Evolutionary conservation across 1,139 yeast species (phyloP).

Genomic region (Lodderomyces margitis): DNA sequence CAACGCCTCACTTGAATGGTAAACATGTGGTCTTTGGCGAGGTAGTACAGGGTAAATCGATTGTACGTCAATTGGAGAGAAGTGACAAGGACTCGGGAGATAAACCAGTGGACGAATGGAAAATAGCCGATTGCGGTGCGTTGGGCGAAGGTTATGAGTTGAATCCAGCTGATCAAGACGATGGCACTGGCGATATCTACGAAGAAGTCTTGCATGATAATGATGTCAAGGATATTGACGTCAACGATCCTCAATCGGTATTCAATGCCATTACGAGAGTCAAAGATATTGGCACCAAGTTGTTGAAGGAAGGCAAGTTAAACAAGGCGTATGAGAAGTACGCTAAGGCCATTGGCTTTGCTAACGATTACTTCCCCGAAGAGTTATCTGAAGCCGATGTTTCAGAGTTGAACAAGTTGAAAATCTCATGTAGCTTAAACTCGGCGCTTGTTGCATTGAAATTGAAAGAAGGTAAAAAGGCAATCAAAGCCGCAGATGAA

Average conservation of each 20-base stretch:
- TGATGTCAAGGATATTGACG: slow-evolving; percentile 50
- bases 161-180: slow-evolving; percentile 47
- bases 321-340: slow-evolving; percentile 65
- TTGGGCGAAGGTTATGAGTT: slow-evolving; percentile 59
- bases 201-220: slow-evolving; percentile 80
- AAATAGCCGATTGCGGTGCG: slow-evolving; percentile 78
- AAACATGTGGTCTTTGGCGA: slow-evolving; percentile 97
- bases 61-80: slow-evolving; percentile 76
- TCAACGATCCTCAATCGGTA: slow-evolving; percentile 59
- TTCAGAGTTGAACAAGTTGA: slow-evolving; percentile 49
- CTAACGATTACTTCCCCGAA: slow-evolving; percentile 73
- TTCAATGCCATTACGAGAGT: slow-evolving; percentile 63
- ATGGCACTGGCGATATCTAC: slow-evolving; percentile 82
- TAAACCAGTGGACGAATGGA: slow-evolving; percentile 62
- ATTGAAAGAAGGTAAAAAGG: slow-evolving; percentile 53
- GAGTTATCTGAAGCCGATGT: slow-evolving; percentile 58
- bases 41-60: slow-evolving; percentile 76
- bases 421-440: slow-evolving; percentile 65
- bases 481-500: slow-evolving; percentile 58
- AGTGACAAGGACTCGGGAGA: slow-evolving; percentile 62
- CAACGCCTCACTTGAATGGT: slow-evolving; percentile 84
- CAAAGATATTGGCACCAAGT: slow-evolving; percentile 75
- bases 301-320: slow-evolving; percentile 63
- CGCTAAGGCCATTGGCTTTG: slow-evolving; percentile 63
- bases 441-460: slow-evolving; percentile 75